phyloP scores from a whole-genome alignment of 2,329 filamentous ascomycete species.

The Rugonectria rugulosa region DNA sequence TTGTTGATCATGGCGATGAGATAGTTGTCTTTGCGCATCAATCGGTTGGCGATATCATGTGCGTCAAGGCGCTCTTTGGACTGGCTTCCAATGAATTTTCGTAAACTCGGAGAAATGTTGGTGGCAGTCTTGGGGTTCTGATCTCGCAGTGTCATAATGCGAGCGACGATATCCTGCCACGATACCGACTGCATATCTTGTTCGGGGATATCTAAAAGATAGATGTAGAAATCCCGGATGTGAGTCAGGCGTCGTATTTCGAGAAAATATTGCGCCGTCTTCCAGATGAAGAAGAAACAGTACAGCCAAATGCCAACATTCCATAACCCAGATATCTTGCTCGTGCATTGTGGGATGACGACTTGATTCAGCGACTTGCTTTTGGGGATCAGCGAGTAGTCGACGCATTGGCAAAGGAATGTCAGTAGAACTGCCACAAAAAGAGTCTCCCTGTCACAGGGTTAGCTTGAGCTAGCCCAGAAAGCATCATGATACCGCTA shows the following conservation, averaged over 20 bases:
- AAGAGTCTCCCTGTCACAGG: conserved; percentile 68
- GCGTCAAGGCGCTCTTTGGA: conserved; percentile 95
- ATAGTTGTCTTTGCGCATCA: conserved; percentile 98
- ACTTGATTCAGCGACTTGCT: conserved; percentile 64
- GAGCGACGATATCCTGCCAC: conserved; percentile 89
- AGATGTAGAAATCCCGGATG: conserved; percentile 85
- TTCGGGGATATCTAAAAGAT: conserved; percentile 81
- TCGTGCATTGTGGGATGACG: conserved; percentile 76
- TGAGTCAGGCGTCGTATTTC: conserved; percentile 77
- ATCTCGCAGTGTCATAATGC: conserved; percentile 84
- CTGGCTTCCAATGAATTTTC: conserved; percentile 76
- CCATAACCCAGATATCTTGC: conserved; percentile 76
- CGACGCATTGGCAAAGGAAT: conserved; percentile 84
- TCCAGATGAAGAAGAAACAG: conserved; percentile 85
- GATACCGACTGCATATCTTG: conserved; percentile 93
- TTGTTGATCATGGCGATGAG: conserved; percentile 98
- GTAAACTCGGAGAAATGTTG: conserved; percentile 59
- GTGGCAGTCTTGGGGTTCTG: conserved; percentile 81
- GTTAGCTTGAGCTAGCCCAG: neutral
- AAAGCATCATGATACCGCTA: conserved; percentile 14
- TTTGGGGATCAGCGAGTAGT: conserved; percentile 77
- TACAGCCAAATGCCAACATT: conserved; percentile 85
- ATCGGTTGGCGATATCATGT: conserved; percentile 93
- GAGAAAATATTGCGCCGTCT: conserved; percentile 75
- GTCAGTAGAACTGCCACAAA: conserved; percentile 86